Evolutionary conservation across 2,329 filamentous ascomycete species (phyloP).

Genomic region (Colletotrichum tropicicola): DNA sequence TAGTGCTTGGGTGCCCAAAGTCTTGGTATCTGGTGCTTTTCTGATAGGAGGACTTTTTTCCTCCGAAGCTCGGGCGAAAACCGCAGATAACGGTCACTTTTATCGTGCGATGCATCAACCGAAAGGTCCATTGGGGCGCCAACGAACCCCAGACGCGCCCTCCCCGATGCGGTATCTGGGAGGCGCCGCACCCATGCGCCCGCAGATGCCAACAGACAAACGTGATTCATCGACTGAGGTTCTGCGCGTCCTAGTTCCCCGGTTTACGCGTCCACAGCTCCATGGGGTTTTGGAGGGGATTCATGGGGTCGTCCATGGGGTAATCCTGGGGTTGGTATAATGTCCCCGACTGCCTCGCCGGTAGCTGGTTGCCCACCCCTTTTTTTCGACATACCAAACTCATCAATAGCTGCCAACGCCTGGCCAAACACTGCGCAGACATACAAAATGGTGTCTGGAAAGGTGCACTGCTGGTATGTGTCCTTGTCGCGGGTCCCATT

Average conservation of each 20-base stretch:
- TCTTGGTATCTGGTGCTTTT: constrained; percentile 13
- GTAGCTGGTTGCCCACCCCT: not conserved
- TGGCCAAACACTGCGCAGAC: not conserved
- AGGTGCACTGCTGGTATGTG: constrained; percentile 3
- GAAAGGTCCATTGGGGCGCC: constrained; percentile 4
- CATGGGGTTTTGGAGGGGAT: not conserved
- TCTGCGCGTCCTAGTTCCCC: not conserved
- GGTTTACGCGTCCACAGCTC: not conserved
- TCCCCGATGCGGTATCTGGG: not conserved
- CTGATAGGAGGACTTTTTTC: constrained; percentile 7
- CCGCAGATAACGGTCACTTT: not conserved
- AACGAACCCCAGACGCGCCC: not conserved
- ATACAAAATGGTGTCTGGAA: constrained; percentile 22
- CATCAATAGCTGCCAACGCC: not conserved
- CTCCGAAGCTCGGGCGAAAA: not conserved
- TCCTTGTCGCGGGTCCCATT: not conserved
- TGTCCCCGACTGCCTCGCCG: not conserved
- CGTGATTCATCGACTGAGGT: constrained; percentile 2
- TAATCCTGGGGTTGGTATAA: not conserved
- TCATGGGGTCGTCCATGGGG: not conserved
- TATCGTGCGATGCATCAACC: not conserved
- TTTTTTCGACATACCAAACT: not conserved
- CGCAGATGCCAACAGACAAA: not conserved
- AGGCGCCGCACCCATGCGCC: not conserved
- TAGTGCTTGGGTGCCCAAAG: not conserved